Percentiles rank a stretch among this genome's conserved stretches.
phyloP scores from a whole-genome alignment of 352 stramenopile genomes.

The Pythium coloratum region DNA sequence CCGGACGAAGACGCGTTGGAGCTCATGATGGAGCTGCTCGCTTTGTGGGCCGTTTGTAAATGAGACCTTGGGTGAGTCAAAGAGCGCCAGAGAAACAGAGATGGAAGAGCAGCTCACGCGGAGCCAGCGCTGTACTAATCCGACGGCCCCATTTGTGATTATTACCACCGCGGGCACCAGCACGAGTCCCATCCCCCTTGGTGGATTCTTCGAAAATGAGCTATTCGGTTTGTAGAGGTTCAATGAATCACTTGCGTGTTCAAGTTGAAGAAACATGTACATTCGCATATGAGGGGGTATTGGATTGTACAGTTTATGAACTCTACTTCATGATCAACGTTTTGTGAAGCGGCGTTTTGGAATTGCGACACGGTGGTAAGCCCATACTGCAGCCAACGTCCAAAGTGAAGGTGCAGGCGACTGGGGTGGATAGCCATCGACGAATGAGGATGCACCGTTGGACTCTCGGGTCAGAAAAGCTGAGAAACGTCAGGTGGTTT shows the following conservation, averaged over 20 bases:
- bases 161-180: neutral
- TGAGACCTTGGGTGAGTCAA: neutral
- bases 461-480: neutral
- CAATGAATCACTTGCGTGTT: neutral
- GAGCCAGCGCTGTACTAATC: neutral
- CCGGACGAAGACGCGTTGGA: neutral
- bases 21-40: neutral
- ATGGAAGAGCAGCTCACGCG: too few species aligned
- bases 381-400: neutral
- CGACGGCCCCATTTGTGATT: neutral
- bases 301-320: neutral
- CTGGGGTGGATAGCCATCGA: neutral
- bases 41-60: neutral
- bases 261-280: neutral
- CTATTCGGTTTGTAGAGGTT: conserved; percentile 3
- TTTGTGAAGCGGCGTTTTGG: neutral
- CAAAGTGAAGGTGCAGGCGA: neutral
- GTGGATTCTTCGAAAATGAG: conserved; percentile 3
- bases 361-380: conserved; percentile 1
- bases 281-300: neutral
- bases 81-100: neutral
- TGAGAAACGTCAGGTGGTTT: neutral
- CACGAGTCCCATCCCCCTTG: neutral
- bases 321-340: neutral
- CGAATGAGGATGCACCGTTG: neutral